These are phyloP conservation scores for Ustilago esculenta DNA, from an alignment of 1,284 basidiomycete species.

Conservation along the genomic window DNA sequence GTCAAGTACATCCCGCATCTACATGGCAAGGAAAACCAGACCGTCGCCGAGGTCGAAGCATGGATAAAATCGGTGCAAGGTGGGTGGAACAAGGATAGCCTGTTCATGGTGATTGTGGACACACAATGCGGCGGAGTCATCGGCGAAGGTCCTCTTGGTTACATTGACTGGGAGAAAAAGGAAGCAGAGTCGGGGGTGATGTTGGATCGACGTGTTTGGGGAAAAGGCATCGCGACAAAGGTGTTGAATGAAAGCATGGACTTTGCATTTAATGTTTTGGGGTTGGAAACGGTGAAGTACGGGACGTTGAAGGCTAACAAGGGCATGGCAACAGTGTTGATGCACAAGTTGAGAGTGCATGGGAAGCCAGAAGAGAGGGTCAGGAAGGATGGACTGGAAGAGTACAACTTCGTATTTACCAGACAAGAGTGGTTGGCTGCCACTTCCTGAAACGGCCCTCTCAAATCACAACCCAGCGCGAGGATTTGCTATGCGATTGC, in stretches of 20 bases:
- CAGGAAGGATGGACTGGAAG: conserved; percentile 22
- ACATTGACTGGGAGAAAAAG: conserved; percentile 19
- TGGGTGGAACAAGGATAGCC: conserved; percentile 30
- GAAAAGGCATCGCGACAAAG: conserved; percentile 17
- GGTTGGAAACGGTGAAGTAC: conserved; percentile 17
- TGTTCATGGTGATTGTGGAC: conserved; percentile 32
- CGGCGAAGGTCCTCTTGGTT: conserved; percentile 31
- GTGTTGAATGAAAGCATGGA: conserved; percentile 30
- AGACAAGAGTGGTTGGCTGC: conserved; percentile 26
- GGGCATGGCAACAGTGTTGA: conserved; percentile 26
- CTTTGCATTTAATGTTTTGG: conserved; percentile 26
- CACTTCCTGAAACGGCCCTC: neutral
- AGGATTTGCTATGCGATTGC: too few relatives aligned
- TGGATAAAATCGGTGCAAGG: conserved; percentile 25
- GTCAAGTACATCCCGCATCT: conserved; percentile 28
- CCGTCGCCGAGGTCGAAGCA: conserved; percentile 11
- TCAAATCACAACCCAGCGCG: too few relatives aligned
- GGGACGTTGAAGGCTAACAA: conserved; percentile 27
- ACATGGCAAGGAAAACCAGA: conserved; percentile 32
- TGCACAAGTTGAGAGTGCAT: conserved; percentile 25
- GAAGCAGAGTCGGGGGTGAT: conserved; percentile 26
- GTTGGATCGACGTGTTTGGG: conserved; percentile 14
- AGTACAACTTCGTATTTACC: conserved; percentile 20
- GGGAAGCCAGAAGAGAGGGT: neutral
- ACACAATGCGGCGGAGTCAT: conserved; percentile 7